A percentile compares a stretch with the other conserved stretches of the same genome.
phyloP scores from a whole-genome alignment of 2,329 filamentous ascomycete species.

The Metarhizium anisopliae region DNA sequence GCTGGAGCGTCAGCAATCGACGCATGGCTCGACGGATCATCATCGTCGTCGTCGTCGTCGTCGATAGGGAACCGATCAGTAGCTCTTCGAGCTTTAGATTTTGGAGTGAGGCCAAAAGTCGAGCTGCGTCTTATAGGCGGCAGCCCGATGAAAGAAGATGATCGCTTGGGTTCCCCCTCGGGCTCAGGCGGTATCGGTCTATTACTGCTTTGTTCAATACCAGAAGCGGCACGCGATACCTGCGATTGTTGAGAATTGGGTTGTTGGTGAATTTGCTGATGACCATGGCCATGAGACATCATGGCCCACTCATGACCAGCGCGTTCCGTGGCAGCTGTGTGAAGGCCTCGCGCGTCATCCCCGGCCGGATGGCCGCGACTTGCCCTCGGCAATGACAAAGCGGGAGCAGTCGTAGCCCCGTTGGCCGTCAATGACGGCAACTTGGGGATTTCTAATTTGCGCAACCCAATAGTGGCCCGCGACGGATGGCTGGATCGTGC shows the following conservation, averaged over 20 bases:
- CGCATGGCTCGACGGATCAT: not conserved
- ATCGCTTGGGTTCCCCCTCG: conserved; percentile 26
- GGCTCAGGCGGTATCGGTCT: conserved; percentile 9
- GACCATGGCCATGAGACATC: conserved; percentile 16
- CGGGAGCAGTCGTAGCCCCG: not conserved
- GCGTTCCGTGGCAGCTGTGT: not conserved
- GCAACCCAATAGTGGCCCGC: conserved; percentile 8
- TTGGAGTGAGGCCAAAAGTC: conserved; percentile 38
- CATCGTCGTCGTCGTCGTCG: conserved; percentile 22
- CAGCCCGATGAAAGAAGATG: conserved; percentile 46
- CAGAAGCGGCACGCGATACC: not conserved
- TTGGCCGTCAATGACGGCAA: not conserved
- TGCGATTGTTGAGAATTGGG: not conserved
- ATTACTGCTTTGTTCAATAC: conserved; percentile 3
- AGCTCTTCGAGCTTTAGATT: conserved; percentile 21
- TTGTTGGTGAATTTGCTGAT: not conserved
- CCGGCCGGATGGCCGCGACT: not conserved
- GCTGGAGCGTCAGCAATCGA: not conserved
- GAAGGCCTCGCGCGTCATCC: not conserved
- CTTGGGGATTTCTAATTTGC: conserved; percentile 8
- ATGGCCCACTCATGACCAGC: conserved; percentile 21
- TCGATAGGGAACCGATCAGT: conserved; percentile 21
- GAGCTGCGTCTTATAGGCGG: conserved; percentile 51
- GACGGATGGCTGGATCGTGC: not conserved
- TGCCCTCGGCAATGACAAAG: not conserved